Evolutionary conservation across 176 grass and related monocot genomes (phyloP).

Genomic region (barley (Hordeum vulgare)): DNA sequence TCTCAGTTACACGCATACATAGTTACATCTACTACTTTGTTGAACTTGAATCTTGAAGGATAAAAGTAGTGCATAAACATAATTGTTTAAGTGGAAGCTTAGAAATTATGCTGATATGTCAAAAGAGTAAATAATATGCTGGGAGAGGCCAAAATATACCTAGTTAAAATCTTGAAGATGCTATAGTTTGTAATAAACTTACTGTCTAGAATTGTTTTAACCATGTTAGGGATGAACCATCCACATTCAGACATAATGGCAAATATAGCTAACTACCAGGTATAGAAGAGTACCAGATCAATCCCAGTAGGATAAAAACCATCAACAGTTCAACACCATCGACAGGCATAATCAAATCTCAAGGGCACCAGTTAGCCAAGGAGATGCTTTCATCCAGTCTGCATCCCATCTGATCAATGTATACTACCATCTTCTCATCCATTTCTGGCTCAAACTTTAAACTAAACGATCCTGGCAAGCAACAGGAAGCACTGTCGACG

Average conservation of each 20-base stretch:
- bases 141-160: background rate
- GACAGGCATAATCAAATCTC: constrained; percentile 82
- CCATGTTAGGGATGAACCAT: constrained; percentile 13
- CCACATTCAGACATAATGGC: background rate
- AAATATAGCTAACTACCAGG: constrained; percentile 1
- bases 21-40: background rate
- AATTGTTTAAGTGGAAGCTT: background rate
- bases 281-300: constrained; percentile 62
- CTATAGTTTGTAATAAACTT: background rate
- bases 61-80: background rate
- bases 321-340: constrained; percentile 94
- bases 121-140: background rate
- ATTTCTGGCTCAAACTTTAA: too few species aligned
- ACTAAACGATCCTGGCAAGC: too few species aligned
- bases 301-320: constrained; percentile 94
- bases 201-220: constrained; percentile 19
- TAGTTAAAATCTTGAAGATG: background rate
- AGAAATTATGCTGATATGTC: background rate
- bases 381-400: constrained; percentile 89
- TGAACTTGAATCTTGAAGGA: background rate
- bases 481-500: background rate
- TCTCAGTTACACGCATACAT: background rate
- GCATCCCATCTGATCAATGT: too few species aligned
- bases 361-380: constrained; percentile 71
- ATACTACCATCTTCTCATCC: too few species aligned